phyloP scores from a whole-genome alignment of 768 basidiomycete species.

The Rhodotorula paludigena region DNA sequence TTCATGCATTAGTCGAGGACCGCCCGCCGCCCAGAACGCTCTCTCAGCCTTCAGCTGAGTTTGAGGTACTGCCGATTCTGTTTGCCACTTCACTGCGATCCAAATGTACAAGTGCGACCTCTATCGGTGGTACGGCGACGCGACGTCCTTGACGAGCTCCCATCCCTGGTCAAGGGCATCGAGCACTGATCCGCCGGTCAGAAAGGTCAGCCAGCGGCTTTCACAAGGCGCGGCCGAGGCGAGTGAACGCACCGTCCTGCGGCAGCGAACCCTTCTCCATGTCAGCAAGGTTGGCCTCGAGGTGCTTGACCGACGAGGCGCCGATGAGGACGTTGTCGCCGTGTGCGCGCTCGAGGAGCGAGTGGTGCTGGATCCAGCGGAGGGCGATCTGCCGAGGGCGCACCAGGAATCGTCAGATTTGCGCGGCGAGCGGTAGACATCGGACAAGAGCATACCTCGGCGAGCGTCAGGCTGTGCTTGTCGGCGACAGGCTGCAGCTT shows the following conservation, averaged over 20 bases:
- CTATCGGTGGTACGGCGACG: conserved; percentile 42
- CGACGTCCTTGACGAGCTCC: conserved; percentile 50
- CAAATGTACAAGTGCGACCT: too few relatives aligned
- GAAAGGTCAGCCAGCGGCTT: not conserved
- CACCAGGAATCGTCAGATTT: too few relatives aligned
- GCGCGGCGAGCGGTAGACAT: too few relatives aligned
- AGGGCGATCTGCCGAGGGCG: conserved; percentile 47
- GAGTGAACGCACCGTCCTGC: conserved; percentile 48
- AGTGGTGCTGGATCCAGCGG: conserved; percentile 56
- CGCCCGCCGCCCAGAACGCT: too few relatives aligned
- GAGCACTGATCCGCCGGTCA: conserved; percentile 43
- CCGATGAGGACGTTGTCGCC: conserved; percentile 60
- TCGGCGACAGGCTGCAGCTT: conserved; percentile 51
- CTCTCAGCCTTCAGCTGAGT: too few relatives aligned
- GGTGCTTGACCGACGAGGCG: conserved; percentile 58
- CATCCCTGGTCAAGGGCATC: conserved; percentile 56
- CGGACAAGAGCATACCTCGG: too few relatives aligned
- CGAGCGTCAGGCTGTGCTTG: conserved; percentile 47
- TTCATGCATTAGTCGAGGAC: too few relatives aligned
- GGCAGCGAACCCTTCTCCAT: conserved; percentile 60
- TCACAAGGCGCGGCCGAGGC: not conserved
- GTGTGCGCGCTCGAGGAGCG: conserved; percentile 52
- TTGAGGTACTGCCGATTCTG: conserved; percentile 21
- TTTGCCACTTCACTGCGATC: conserved; percentile 44
- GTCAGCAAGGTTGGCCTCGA: conserved; percentile 57